These are phyloP conservation scores for Microsporum ferrugineum DNA, from an alignment of 2,329 filamentous ascomycete species.

Conservation along the genomic window DNA sequence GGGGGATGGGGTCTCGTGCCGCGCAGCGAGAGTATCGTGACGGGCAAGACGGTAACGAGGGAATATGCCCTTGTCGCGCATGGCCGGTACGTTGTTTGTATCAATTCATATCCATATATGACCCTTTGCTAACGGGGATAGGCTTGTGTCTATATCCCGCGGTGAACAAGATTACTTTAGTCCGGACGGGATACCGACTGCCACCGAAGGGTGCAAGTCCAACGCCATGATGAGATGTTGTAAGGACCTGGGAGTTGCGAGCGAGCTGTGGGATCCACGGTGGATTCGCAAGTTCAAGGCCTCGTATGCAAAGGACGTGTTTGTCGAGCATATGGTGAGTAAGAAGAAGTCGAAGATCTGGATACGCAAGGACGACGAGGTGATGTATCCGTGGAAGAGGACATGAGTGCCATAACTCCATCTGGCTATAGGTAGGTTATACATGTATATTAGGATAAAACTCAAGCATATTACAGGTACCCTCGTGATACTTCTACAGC, in stretches of 20 bases:
- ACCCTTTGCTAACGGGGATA: constrained; percentile 30
- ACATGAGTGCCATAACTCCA: neutral
- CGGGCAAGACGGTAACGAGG: constrained; percentile 67
- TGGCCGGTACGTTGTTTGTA: constrained; percentile 52
- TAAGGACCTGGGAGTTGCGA: constrained; percentile 91
- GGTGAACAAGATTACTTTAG: constrained; percentile 92
- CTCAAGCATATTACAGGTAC: neutral
- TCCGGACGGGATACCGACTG: constrained; percentile 79
- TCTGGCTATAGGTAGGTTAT: neutral
- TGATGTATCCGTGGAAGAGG: constrained; percentile 51
- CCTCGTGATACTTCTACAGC: neutral
- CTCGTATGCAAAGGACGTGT: constrained; percentile 62
- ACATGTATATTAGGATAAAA: neutral
- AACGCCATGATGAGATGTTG: constrained; percentile 97
- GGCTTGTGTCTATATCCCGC: constrained; percentile 80
- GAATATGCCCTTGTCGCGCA: constrained; percentile 87
- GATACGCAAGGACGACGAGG: constrained; percentile 68
- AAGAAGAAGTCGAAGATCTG: constrained; percentile 88
- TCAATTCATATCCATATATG: constrained; percentile 7
- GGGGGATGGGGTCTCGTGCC: constrained; percentile 93
- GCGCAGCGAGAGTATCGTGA: constrained; percentile 71
- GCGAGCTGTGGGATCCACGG: constrained; percentile 90
- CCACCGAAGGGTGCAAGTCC: constrained; percentile 92
- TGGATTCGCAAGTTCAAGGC: constrained; percentile 77
- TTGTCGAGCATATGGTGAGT: constrained; percentile 75